phyloP scores from a whole-genome alignment of 257 asterid species.

The Solanum peruvianum region DNA sequence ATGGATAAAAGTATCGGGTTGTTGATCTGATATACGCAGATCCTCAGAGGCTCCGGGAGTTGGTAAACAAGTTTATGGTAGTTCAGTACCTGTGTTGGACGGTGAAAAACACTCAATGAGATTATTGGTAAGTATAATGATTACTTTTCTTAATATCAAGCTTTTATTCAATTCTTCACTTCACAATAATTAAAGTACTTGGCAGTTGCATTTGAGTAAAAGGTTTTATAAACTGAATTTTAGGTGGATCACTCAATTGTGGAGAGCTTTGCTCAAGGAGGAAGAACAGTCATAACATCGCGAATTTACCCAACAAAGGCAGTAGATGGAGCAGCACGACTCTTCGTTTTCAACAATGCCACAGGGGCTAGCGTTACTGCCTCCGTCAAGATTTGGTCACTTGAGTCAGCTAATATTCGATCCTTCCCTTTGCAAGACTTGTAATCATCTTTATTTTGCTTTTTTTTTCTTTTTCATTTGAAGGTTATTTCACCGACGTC shows the following conservation, averaged over 20 bases:
- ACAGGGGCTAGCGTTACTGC: constrained; percentile 45
- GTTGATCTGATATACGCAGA: constrained; percentile 20
- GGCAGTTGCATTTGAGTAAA: background rate
- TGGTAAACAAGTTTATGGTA: constrained; percentile 55
- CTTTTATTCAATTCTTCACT: background rate
- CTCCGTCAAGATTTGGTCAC: constrained; percentile 58
- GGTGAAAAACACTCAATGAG: constrained; percentile 53
- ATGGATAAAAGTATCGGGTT: background rate
- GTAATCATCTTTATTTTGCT: background rate
- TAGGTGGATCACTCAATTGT: constrained; percentile 85
- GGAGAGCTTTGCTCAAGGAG: constrained; percentile 92
- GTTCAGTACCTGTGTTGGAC: constrained; percentile 55
- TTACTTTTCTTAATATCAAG: background rate
- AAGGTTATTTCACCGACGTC: background rate
- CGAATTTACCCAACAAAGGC: constrained; percentile 77
- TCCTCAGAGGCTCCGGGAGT: constrained; percentile 66
- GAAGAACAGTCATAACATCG: constrained; percentile 64
- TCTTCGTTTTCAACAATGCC: constrained; percentile 79
- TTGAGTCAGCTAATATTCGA: constrained; percentile 50
- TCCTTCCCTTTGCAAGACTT: constrained; percentile 18
- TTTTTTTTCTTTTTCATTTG: background rate
- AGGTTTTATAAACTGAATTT: background rate
- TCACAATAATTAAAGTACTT: background rate
- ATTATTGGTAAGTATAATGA: constrained; percentile 41
- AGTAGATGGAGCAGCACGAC: constrained; percentile 33